phyloP scores from a whole-genome alignment of 176 grass and related monocot genomes.

The bread wheat (Triticum aestivum) region DNA sequence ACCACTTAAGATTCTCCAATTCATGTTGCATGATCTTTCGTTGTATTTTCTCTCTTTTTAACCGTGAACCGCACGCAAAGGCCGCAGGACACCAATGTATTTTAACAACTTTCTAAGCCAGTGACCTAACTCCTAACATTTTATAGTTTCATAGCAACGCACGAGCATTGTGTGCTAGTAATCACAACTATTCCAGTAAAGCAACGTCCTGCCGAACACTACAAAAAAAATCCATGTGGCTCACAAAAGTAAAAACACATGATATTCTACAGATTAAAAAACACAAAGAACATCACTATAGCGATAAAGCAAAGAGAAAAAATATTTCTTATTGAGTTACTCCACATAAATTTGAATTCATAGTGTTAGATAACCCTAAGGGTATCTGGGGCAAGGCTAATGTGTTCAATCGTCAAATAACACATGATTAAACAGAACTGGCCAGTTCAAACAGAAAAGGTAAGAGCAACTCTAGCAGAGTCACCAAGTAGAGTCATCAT shows the following conservation, averaged over 20 bases:
- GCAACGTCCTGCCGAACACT: neutral
- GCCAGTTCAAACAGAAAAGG: conserved; percentile 13
- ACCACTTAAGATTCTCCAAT: too few species aligned
- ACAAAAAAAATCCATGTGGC: neutral
- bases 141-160: too few species aligned
- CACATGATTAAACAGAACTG: neutral
- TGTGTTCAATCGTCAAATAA: neutral
- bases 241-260: neutral
- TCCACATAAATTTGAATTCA: neutral
- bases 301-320: neutral
- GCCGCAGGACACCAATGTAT: too few species aligned
- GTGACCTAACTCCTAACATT: too few species aligned
- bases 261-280: neutral
- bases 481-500: too few species aligned
- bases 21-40: too few species aligned
- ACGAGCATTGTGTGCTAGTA: neutral
- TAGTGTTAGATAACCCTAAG: neutral
- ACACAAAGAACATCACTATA: neutral
- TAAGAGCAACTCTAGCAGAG: neutral
- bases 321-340: neutral
- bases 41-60: too few species aligned
- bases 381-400: neutral
- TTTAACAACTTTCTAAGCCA: too few species aligned
- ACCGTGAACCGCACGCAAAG: too few species aligned
- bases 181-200: neutral